Conservation (phyloP, 192 early-diverging fungal species). For the Radiomyces spectabilis region DNA sequence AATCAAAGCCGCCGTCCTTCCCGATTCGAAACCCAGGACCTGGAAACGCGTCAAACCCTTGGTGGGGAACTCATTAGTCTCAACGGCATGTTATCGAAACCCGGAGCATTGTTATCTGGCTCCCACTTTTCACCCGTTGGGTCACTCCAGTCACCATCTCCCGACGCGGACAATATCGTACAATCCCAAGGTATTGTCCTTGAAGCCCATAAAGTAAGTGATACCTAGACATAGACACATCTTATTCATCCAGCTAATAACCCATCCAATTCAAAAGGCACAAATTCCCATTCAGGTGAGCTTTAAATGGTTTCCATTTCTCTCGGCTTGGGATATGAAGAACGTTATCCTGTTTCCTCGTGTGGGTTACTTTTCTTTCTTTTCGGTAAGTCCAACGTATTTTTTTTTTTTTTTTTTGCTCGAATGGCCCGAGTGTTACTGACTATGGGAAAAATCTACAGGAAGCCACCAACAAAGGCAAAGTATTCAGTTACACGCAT, state of each 20-base stretch:
- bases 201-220: neutral
- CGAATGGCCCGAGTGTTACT: too few species aligned
- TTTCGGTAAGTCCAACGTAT: too few species aligned
- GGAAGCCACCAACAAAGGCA: constrained; percentile 2
- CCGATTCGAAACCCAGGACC: neutral
- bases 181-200: too few species aligned
- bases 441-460: too few species aligned
- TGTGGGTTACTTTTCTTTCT: constrained; percentile 36
- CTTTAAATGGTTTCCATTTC: constrained; percentile 35
- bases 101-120: too few species aligned
- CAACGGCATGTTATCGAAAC: too few species aligned
- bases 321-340: constrained; percentile 42
- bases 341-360: constrained; percentile 38
- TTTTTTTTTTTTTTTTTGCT: neutral
- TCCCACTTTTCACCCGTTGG: too few species aligned
- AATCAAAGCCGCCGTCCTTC: constrained; percentile 2
- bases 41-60: neutral
- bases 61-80: neutral
- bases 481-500: constrained; percentile 7
- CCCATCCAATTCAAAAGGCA: neutral
- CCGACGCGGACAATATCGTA: neutral
- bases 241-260: constrained; percentile 21
- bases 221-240: neutral
- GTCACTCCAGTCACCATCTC: neutral
- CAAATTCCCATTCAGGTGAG: constrained; percentile 37